Evolutionary conservation across 164 flowering plant genomes (phyloP), one percentile per base, ranked within the genome.

Genomic region (Magnolia changhungtana): DNA sequence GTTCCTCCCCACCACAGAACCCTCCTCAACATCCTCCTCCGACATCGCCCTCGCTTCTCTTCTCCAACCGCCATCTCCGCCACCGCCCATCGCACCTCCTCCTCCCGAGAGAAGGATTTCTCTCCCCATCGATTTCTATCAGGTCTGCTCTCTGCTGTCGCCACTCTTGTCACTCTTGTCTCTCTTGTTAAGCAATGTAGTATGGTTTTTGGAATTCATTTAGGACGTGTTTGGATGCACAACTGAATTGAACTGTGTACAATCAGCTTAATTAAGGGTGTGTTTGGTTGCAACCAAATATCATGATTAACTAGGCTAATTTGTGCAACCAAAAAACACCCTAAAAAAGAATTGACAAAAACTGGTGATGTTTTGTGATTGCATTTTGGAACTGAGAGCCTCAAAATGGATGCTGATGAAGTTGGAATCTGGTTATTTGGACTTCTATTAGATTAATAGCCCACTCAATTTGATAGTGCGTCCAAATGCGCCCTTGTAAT

Each of bases 81-180:
- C 83, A 20, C 78, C 83, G 19, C 69, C 78, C 31, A 27, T 87
- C 18, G 69, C 89, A 19, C 23, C 67, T 19, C 10, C 67, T 64
- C 45, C 75, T 16, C 83, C 89, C 1, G 91, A 89, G 50, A 90
- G 96, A 72, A 81, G 83, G 80, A 76, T 96, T 16, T 72, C 94
- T 21, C 83, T 96, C 50, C 98, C 98, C 63, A 76, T 96, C 74
- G 89, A 93, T 74, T 92, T 93, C 90, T 96, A 96, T 78, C 82
- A 83, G 84, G 89, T 90, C 61, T 55, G 61, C 18, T 10, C 13
- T 55, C 61, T 8, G 11, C 13, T 55, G 13, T 13, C 3, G 3
- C 61, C 3, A 0, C 18, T 55, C 61, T 10, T 55, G 61, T 4
- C 18, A 10, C 0, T 55, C 18, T 55, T 1, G 11, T 5, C 18